Evolutionary conservation across 2,329 filamentous ascomycete genomes (phyloP), one percentile per base, ranked within the genome.

Genomic region (Pseudogymnoascus sp.): DNA sequence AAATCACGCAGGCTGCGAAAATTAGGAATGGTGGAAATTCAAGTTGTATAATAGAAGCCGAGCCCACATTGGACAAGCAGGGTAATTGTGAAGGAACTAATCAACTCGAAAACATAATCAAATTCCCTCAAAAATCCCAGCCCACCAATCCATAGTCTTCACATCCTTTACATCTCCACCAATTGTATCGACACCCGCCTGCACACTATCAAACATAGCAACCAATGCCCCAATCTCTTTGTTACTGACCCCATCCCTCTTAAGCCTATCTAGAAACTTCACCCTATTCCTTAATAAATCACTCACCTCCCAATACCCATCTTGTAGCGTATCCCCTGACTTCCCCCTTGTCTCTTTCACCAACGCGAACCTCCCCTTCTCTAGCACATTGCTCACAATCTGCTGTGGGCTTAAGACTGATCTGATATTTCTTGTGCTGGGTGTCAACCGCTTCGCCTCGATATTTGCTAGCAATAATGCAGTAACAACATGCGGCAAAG

Each of bases 401-500:
- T 69, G 71, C 10, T 64, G 65, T 12, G 80, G 81, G 6, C 74
- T 73, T 12, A 83, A 62, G 5, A 78, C 71, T 7, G 75, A 79
- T 59, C 78, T 75, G 9, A 85, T 75, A 67, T 85, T 84, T 7
- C 74, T 75, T 0, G 60, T 63, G 61, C 75, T 78, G 0, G 70
- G 64, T 0, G 65, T 61, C 60, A 75, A 75, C 33, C 74, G 71
- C 73, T 75, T 75, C 2, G 71, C 74, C 67, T 83, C 80, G 1
- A 81, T 67, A 3, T 73, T 69, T 0, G 74, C 77, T 36, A 76
- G 71, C 0, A 80, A 71, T 17, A 84, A 68, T 2, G 77, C 76
- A n/a, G 81, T 79, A 1, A 84, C 71, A 5, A 84, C 76, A 65
- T 85, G 82, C 15, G 81, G 76, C 48, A 73, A 64, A 0, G 78